These are phyloP conservation scores for Aspergillus intermedius DNA, from an alignment of 2,329 filamentous ascomycete genomes.

Conservation along the genomic window DNA sequence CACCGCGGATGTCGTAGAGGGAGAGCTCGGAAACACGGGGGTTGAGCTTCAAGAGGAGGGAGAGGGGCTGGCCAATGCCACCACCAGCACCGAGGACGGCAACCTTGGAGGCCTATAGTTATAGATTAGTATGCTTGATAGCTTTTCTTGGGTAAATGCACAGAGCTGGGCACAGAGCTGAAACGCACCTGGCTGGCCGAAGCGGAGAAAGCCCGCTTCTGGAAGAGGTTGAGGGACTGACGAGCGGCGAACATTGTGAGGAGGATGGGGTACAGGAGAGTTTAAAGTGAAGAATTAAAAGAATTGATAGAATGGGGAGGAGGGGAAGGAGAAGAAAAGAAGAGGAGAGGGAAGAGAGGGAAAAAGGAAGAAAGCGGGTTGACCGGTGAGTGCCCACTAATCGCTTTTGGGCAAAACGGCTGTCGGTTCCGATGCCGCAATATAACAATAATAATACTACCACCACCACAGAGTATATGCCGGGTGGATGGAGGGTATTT, in stretches of 20 bases:
- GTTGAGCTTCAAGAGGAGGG: conserved; percentile 97
- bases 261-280: conserved; percentile 6
- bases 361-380: conserved; percentile 8
- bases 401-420: not conserved
- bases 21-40: conserved; percentile 87
- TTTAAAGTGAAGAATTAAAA: not conserved
- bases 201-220: conserved; percentile 75
- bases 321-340: conserved; percentile 9
- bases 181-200: conserved; percentile 66
- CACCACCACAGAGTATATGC: not conserved
- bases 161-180: conserved; percentile 3
- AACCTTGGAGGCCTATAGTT: conserved; percentile 81
- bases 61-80: conserved; percentile 97
- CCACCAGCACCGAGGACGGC: conserved; percentile 93
- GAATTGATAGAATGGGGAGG: conserved; percentile 9
- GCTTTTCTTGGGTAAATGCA: conserved; percentile 9
- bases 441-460: not conserved
- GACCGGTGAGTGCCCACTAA: conserved; percentile 13
- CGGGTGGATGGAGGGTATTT: not conserved
- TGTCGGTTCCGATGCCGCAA: not conserved
- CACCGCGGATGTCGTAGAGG: conserved; percentile 95
- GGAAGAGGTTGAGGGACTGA: conserved; percentile 49
- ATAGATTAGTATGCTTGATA: conserved; percentile 9
- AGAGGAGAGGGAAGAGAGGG: conserved; percentile 5
- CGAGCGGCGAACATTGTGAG: conserved; percentile 68